Conservation (phyloP, 371 early-diverging fungal species). For the Rhizomucor miehei region DNA sequence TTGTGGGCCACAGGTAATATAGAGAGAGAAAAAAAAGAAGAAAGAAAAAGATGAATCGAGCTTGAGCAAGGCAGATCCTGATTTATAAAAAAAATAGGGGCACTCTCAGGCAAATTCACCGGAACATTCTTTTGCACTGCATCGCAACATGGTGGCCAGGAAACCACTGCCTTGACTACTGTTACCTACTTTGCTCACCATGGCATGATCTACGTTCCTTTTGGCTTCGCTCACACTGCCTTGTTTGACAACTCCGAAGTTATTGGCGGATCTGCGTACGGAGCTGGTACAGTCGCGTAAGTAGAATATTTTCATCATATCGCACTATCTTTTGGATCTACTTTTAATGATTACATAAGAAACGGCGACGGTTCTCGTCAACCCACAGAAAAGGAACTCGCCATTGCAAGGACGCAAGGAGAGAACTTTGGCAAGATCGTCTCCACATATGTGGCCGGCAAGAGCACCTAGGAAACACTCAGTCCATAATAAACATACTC, state of each 20-base stretch:
- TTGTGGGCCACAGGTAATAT: slow-evolving; percentile 73
- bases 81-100: too few species aligned
- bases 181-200: slow-evolving; percentile 68
- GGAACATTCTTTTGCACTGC: slow-evolving; percentile 69
- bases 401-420: slow-evolving; percentile 54
- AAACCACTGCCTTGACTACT: slow-evolving; percentile 63
- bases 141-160: slow-evolving; percentile 72
- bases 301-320: background rate
- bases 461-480: background rate
- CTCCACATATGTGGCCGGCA: slow-evolving; percentile 12
- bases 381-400: slow-evolving; percentile 60
- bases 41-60: too few species aligned
- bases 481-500: too few species aligned
- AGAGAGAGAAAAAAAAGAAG: too few species aligned
- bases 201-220: slow-evolving; percentile 70
- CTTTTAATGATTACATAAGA: too few species aligned
- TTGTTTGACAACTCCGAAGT: slow-evolving; percentile 38
- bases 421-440: slow-evolving; percentile 24
- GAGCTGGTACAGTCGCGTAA: slow-evolving; percentile 57
- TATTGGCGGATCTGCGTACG: slow-evolving; percentile 67
- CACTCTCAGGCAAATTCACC: slow-evolving; percentile 62
- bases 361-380: slow-evolving; percentile 44
- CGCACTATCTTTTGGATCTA: too few species aligned
- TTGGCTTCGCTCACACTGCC: slow-evolving; percentile 46
- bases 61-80: too few species aligned